Base-by-base conservation (phyloP, 306 rosid genomes). In the Trifolium dubium region DNA sequence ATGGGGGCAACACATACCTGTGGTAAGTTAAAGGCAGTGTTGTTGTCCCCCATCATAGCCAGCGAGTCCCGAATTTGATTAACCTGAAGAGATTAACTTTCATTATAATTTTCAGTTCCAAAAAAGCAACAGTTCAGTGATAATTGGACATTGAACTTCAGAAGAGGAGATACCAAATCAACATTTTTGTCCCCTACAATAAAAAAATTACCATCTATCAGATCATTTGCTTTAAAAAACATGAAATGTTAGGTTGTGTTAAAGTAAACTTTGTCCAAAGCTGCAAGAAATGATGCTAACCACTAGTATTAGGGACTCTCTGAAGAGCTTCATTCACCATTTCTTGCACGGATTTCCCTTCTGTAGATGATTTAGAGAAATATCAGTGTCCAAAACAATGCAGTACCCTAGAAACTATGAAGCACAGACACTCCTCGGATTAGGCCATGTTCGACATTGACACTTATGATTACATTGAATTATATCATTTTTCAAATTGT, bases 41-140 rank as follows among this genome's bases (percentile, higher is more conserved):
- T 94, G 81, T 92, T 89, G 82, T 90, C 90, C 69, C 99, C 99
- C 99, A 92, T 94, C 31, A 88, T 72, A 84, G 97, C 97, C 82
- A 94, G 83, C 15, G 97, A 94, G 43, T 94, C 95, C 64, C 99
- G 88, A 77, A 94, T 94, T 84, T 89, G 97, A 84, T 94, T 94
- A 67, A 94, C 92, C 99, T 94, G 86, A 77, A 76, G 72, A 85
- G 61, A 78, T 71, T 11, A 81, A 64, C 70, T 74, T 72, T 72
- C 74, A 63, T 76, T 64, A 55, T 66, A 69, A 37, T 68, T 56
- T 69, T 79, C 63, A 72, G 44, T 73, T 68, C 50, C 39, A 43
- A 60, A 68, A 49, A 71, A 67, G 61, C 10, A 77, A 65, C 44
- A 73, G 64, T 53, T 51, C 69, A 64, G 9, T 8, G 59, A 72